These are phyloP conservation scores for Ceratocystis destructans DNA, from an alignment of 2,329 filamentous ascomycete species.

Conservation along the genomic window DNA sequence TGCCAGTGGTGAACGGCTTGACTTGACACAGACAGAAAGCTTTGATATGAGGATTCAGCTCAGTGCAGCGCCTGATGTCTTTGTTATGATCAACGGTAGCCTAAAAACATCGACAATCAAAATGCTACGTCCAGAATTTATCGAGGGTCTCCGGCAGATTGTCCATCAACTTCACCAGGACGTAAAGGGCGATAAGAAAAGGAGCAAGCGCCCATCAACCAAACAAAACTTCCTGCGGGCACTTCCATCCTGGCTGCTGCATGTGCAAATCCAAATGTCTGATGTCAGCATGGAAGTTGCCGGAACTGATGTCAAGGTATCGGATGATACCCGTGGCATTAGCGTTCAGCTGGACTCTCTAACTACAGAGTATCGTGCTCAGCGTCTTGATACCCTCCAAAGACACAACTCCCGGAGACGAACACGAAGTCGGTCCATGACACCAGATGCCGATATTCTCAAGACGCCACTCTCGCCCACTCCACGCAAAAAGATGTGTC, in stretches of 20 bases:
- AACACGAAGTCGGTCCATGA: conserved; percentile 57
- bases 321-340: conserved; percentile 65
- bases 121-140: conserved; percentile 84
- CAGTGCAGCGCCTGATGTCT: conserved; percentile 71
- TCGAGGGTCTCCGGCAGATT: conserved; percentile 81
- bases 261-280: conserved; percentile 71
- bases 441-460: conserved; percentile 53
- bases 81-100: conserved; percentile 64
- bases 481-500: conserved; percentile 36
- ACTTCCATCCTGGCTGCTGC: conserved; percentile 70
- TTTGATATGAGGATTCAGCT: conserved; percentile 78
- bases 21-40: conserved; percentile 74
- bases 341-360: conserved; percentile 78
- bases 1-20: conserved; percentile 64
- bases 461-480: conserved; percentile 26
- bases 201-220: conserved; percentile 35
- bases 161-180: conserved; percentile 66
- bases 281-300: conserved; percentile 87
- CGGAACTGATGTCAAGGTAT: conserved; percentile 72
- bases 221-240: conserved; percentile 60
- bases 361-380: conserved; percentile 77
- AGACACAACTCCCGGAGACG: conserved; percentile 51
- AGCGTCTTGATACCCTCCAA: conserved; percentile 53
- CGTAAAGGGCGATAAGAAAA: conserved; percentile 33
- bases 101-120: conserved; percentile 79